These are phyloP conservation scores for Tetrapisispora phaffii DNA, from an alignment of 805 yeast species.

Conservation along the genomic window DNA sequence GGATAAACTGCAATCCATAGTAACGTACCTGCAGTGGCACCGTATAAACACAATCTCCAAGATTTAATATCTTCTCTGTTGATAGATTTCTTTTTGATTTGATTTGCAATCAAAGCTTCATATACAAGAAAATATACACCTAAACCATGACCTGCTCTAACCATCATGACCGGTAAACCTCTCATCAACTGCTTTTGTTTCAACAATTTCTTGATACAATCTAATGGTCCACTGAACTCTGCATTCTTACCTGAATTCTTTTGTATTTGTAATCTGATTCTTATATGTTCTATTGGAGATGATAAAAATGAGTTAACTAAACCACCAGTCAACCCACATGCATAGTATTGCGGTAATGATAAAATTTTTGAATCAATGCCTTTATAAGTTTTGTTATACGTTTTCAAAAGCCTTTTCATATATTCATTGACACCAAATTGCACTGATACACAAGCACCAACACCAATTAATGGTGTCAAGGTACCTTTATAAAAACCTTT, in stretches of 20 bases:
- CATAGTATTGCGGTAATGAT: conserved; percentile 56
- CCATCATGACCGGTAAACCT: conserved; percentile 73
- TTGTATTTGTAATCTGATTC: conserved; percentile 80
- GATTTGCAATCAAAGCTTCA: conserved; percentile 68
- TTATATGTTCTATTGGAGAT: conserved; percentile 87
- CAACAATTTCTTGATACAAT: conserved; percentile 40
- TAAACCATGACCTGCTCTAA: conserved; percentile 80
- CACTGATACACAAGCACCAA: conserved; percentile 96
- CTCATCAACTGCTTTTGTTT: conserved; percentile 54
- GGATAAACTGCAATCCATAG: conserved; percentile 84
- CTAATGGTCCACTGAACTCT: conserved; percentile 44
- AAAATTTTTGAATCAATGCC: conserved; percentile 24
- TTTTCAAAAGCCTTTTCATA: conserved; percentile 71
- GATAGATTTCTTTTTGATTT: conserved; percentile 30
- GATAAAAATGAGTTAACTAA: conserved; percentile 83
- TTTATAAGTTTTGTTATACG: conserved; percentile 29
- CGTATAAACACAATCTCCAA: conserved; percentile 76
- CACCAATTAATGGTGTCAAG: conserved; percentile 83
- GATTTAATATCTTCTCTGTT: conserved; percentile 69
- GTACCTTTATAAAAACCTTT: conserved; percentile 89
- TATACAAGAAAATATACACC: conserved; percentile 85
- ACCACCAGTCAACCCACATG: conserved; percentile 91
- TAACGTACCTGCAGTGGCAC: conserved; percentile 85
- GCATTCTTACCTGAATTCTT: conserved; percentile 34
- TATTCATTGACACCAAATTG: conserved; percentile 92